Evolutionary conservation across 1,284 basidiomycete species (phyloP).

Genomic region (Cryptococcus neoformans): DNA sequence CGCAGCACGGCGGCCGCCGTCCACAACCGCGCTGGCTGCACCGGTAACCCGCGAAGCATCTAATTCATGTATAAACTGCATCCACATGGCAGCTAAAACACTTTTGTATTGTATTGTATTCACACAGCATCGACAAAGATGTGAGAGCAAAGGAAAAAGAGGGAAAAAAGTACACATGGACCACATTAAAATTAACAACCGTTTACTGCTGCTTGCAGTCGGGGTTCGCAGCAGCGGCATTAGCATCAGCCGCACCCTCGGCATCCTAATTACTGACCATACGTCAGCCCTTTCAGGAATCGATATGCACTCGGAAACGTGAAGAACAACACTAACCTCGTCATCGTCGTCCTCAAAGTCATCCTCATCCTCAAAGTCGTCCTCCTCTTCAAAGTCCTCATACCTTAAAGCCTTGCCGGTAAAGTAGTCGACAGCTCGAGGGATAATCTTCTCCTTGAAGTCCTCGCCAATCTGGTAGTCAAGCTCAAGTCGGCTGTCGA

Average conservation of each 20-base stretch:
- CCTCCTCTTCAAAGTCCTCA: constrained; percentile 72
- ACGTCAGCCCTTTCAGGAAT: constrained; percentile 11
- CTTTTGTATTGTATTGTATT: too few relatives aligned
- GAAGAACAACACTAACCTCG: constrained; percentile 21
- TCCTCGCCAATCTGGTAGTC: constrained; percentile 99
- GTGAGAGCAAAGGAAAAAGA: too few relatives aligned
- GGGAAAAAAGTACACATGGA: too few relatives aligned
- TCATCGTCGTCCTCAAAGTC: constrained; percentile 50
- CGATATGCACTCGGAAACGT: too few relatives aligned
- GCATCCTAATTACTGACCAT: constrained; percentile 27
- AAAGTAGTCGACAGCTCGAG: constrained; percentile 92
- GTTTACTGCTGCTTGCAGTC: constrained; percentile 47
- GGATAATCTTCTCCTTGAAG: constrained; percentile 96
- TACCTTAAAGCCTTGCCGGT: constrained; percentile 94
- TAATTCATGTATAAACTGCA: too few relatives aligned
- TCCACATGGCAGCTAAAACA: too few relatives aligned
- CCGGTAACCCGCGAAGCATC: too few relatives aligned
- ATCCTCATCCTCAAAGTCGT: constrained; percentile 60
- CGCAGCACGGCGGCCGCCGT: too few relatives aligned
- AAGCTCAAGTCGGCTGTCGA: constrained; percentile 90
- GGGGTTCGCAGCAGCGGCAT: constrained; percentile 23
- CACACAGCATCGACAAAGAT: too few relatives aligned
- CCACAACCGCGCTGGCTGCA: too few relatives aligned
- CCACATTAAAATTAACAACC: neutral
- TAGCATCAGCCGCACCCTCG: constrained; percentile 14